phyloP scores from a whole-genome alignment of 306 rosid genomes.

The Parietaria judaica region DNA sequence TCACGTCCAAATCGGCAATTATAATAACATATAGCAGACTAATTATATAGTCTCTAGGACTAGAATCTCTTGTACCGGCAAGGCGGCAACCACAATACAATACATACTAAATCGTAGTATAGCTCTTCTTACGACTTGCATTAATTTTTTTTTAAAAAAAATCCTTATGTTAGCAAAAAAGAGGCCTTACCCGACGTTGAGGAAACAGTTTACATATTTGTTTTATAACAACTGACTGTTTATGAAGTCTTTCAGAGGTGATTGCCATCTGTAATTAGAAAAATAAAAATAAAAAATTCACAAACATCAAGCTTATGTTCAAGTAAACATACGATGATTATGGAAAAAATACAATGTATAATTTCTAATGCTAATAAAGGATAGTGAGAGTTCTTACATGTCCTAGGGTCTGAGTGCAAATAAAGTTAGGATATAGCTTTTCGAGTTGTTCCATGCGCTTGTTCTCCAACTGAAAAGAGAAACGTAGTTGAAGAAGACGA shows the following conservation, averaged over 20 bases:
- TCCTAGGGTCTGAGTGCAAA: conserved; percentile 85
- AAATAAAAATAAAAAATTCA: conserved; percentile 7
- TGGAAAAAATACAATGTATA: no score
- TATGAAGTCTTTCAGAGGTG: conserved; percentile 87
- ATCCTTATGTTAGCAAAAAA: conserved; percentile 3
- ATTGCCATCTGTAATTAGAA: conserved; percentile 70
- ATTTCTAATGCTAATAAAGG: neutral
- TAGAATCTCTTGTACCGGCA: no score
- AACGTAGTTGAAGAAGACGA: conserved; percentile 19
- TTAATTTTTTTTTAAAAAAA: neutral
- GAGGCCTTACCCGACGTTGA: conserved; percentile 69
- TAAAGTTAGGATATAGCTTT: conserved; percentile 80
- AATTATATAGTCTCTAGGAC: neutral
- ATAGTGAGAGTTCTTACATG: conserved; percentile 48
- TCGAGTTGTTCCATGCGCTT: conserved; percentile 77
- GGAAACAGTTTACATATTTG: conserved; percentile 93
- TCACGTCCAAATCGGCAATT: neutral
- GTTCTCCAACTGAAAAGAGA: conserved; percentile 61
- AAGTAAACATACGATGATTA: neutral
- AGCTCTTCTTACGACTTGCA: no score
- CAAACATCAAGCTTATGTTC: conserved; percentile 15
- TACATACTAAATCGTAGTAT: no score
- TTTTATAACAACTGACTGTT: conserved; percentile 78
- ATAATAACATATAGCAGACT: neutral
- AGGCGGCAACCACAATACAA: no score